Conservation (phyloP, 192 early-diverging fungal species). For the Bifiguratus adelaidae region DNA sequence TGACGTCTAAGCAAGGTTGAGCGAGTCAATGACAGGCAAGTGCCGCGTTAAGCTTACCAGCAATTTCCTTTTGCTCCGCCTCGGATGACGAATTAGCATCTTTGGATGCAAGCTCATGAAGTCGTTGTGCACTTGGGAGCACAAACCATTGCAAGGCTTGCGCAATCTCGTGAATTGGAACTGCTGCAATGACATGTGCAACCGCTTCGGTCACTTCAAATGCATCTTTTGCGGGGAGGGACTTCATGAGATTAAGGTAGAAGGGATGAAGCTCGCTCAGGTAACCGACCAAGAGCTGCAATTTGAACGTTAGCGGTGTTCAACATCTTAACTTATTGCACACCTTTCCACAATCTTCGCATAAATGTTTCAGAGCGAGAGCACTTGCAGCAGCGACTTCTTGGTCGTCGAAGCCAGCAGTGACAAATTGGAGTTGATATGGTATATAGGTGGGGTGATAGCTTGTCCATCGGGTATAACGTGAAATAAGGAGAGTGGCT, state of each 20-base stretch:
- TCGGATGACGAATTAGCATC: conserved; percentile 18
- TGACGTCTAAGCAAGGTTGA: conserved; percentile 11
- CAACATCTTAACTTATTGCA: conserved; percentile 3
- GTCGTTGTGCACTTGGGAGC: conserved; percentile 56
- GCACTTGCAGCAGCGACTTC: conserved; percentile 82
- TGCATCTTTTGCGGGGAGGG: conserved; percentile 55
- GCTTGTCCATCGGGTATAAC: conserved; percentile 90
- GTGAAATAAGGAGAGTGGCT: conserved; percentile 89
- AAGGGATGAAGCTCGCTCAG: conserved; percentile 74
- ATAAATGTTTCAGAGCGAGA: conserved; percentile 78
- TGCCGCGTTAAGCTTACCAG: conserved; percentile 13
- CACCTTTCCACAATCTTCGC: conserved; percentile 84
- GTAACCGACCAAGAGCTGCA: conserved; percentile 62
- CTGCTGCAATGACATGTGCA: conserved; percentile 76
- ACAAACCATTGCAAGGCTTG: conserved; percentile 63
- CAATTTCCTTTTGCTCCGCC: conserved; percentile 18
- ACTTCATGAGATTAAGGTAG: conserved; percentile 62
- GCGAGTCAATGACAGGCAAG: background rate
- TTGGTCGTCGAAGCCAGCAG: conserved; percentile 77
- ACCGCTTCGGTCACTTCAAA: conserved; percentile 81
- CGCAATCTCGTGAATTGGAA: conserved; percentile 46
- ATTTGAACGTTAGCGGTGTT: background rate
- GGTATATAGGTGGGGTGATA: conserved; percentile 82
- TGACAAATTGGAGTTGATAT: conserved; percentile 88
- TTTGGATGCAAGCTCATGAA: conserved; percentile 47